These are phyloP conservation scores for Fusarium sp. DNA, from an alignment of 2,329 filamentous ascomycete genomes.

Conservation along the genomic window DNA sequence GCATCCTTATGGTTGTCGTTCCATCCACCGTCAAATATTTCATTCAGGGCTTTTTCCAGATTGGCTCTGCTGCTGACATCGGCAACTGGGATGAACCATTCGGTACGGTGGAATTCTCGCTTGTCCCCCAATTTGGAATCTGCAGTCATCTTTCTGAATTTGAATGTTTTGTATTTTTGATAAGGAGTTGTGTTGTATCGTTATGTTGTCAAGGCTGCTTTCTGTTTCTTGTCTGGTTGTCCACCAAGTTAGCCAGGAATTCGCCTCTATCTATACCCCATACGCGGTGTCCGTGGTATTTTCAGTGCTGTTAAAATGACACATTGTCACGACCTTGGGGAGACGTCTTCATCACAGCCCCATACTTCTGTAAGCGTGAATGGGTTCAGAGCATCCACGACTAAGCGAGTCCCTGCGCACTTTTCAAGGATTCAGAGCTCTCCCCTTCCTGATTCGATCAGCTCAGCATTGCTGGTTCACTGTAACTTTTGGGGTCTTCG, in stretches of 20 bases:
- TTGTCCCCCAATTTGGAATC: neutral
- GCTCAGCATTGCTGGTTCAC: too few relatives aligned
- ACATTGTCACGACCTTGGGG: neutral
- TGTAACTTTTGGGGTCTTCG: too few relatives aligned
- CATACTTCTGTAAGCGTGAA: rapidly evolving
- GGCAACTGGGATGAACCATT: neutral
- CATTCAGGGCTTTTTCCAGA: neutral
- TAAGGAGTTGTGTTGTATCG: neutral
- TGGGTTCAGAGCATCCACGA: too few relatives aligned
- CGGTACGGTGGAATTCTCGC: neutral
- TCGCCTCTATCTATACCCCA: neutral
- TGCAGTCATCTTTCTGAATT: neutral
- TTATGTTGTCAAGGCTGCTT: neutral
- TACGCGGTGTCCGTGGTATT: neutral
- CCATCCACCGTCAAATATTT: too few relatives aligned
- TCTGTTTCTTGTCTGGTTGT: neutral
- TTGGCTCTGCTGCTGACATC: neutral
- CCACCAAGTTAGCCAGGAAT: too few relatives aligned
- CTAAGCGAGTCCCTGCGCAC: too few relatives aligned
- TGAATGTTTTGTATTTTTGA: neutral
- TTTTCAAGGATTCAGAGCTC: too few relatives aligned
- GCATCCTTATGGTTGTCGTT: too few relatives aligned
- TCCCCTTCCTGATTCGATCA: too few relatives aligned
- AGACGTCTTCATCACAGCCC: neutral
- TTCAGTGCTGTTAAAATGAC: neutral